Evolutionary conservation across 768 basidiomycete species (phyloP), one percentile per base, ranked within the genome.

Genomic region (Termitomyces sp.): DNA sequence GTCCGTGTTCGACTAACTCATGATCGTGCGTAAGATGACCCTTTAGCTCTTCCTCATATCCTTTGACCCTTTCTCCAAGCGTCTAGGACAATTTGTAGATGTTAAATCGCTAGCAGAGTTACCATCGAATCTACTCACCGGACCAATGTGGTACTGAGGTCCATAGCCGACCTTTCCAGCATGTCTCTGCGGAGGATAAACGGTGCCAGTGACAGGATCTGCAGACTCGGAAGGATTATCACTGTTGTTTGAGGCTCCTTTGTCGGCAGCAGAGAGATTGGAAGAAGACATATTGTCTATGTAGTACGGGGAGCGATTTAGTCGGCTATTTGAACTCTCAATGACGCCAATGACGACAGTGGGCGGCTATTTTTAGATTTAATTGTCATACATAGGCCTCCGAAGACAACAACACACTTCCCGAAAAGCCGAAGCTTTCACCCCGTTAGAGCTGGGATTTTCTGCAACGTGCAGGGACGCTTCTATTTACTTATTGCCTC

Each of bases 121-220:
- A 1, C 1, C 4, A 33, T 39, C 8, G 11, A 39, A 4, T 15
- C 7, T 9, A 20, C 76, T 46, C 63, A 81, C 79, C 16, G 79
- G 69, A 16, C 68, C 68, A 22, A 65, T 39, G 35, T 70, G 64
- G 55, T 73, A 81, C 33, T 78, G 74, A 1, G 80, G 81, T 1
- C 81, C 81, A 50, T 73, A 75, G 0, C 81, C 80, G 9, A 81
- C 78, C 28, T 68, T 69, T 2, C 80, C 80, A 2, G 80, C 78
- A 50, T 82, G 81, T 18, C 59, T 70, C 66, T 81, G 79, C 42
- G 76, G 74, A 9, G 80, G 80, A 52, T 79, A 76, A 15, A 55
- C 46, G 28, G 51, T 13, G 22, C 61, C 49, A 50, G 52, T 12
- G 57, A 54, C 58, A 36, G 40, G 7, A 44, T 55, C 40, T 20